Evolutionary conservation across 495 filamentous ascomycete species (phyloP).

Genomic region (Penicilliopsis zonata): DNA sequence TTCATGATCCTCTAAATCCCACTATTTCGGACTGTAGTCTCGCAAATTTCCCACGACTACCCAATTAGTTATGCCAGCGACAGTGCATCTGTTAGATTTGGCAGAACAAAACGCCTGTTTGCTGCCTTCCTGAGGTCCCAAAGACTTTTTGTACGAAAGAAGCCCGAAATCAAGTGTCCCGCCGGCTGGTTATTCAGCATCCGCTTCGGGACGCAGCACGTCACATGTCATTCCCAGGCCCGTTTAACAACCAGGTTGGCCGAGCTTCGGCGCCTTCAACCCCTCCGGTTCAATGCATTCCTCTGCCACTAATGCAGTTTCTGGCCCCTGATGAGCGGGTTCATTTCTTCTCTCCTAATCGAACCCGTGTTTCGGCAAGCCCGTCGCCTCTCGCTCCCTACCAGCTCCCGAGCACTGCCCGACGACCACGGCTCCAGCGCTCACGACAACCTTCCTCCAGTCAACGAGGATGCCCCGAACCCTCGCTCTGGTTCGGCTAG

Average conservation of each 20-base stretch:
- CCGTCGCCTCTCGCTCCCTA: constrained; percentile 48
- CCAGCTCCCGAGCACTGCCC: constrained; percentile 6
- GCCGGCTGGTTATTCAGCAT: constrained; percentile 13
- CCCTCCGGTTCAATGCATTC: constrained; percentile 2
- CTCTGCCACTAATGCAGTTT: constrained; percentile 8
- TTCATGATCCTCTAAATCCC: no score
- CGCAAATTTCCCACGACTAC: no score
- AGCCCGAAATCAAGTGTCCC: no score
- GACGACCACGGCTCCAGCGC: constrained; percentile 8
- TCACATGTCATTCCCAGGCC: constrained; percentile 9
- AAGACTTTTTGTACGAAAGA: no score
- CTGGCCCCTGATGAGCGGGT: constrained; percentile 49
- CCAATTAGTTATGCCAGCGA: no score
- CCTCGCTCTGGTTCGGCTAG: no score
- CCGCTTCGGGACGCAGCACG: constrained; percentile 2
- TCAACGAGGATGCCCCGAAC: constrained; percentile 2
- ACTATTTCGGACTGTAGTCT: no score
- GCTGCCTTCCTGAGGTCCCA: no score
- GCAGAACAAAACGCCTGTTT: no score
- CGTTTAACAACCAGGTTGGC: background rate
- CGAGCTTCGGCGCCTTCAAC: background rate
- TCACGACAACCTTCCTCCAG: constrained; percentile 7
- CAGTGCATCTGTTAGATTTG: no score
- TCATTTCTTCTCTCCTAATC: constrained; percentile 63
- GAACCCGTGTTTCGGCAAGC: constrained; percentile 68